Percentiles rank a stretch among this genome's conserved stretches.
Evolutionary conservation across 306 rosid genomes (phyloP).

Genomic region (Abrus precatorius): DNA sequence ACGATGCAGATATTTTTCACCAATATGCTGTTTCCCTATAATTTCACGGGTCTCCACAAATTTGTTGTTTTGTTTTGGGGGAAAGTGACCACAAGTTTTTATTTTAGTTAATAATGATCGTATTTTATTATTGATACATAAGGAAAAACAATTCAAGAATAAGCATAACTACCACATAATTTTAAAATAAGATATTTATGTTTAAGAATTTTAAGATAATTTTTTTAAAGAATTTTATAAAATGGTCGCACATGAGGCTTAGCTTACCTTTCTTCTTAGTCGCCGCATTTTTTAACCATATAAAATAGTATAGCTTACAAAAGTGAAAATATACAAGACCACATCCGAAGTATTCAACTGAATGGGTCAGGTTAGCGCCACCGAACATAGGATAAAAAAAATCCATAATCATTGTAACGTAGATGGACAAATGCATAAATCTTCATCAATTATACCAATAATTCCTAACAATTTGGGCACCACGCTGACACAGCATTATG

Average conservation of each 20-base stretch:
- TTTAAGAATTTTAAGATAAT: neutral
- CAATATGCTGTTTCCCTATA: too few species aligned
- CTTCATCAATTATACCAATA: neutral
- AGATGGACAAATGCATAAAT: too few species aligned
- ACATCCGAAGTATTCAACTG: neutral
- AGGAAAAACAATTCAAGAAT: neutral
- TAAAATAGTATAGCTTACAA: neutral
- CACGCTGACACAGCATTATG: slow-evolving; percentile 16
- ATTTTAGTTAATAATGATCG: neutral
- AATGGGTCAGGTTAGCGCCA: neutral
- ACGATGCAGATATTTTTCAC: neutral
- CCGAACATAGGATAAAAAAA: neutral
- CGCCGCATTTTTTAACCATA: too few species aligned
- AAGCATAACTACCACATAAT: neutral
- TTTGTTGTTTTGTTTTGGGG: too few species aligned
- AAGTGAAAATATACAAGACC: neutral
- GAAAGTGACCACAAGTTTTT: too few species aligned
- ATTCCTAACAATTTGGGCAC: slow-evolving; percentile 17
- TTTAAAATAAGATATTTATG: neutral
- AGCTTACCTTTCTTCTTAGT: too few species aligned
- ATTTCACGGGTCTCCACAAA: neutral
- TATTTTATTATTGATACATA: neutral
- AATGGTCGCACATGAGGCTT: too few species aligned
- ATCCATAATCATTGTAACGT: too few species aligned
- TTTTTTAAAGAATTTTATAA: too few species aligned